phyloP scores from a whole-genome alignment of 2,329 filamentous ascomycete genomes.

The Alternaria brassicae region DNA sequence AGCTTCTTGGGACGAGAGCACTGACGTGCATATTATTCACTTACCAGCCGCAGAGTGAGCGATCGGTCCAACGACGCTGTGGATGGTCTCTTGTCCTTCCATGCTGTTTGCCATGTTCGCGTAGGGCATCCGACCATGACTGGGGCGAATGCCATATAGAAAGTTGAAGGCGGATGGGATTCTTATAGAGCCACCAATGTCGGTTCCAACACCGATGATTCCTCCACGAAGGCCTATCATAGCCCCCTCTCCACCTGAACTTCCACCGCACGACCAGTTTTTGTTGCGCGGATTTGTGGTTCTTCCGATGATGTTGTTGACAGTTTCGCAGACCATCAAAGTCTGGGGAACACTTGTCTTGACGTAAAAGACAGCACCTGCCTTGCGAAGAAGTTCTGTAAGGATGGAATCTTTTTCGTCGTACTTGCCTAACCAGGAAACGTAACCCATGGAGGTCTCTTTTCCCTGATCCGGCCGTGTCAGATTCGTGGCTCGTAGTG shows the following conservation, averaged over 20 bases:
- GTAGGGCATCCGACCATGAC: slow-evolving; percentile 47
- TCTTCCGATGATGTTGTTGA: slow-evolving; percentile 58
- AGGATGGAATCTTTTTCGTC: neutral
- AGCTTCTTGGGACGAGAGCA: neutral
- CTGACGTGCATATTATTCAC: neutral
- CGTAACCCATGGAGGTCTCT: slow-evolving; percentile 61
- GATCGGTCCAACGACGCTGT: slow-evolving; percentile 65
- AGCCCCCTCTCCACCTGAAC: slow-evolving; percentile 65
- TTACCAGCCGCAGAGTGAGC: slow-evolving; percentile 17
- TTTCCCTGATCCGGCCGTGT: slow-evolving; percentile 31
- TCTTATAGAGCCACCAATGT: slow-evolving; percentile 62
- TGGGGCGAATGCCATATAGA: slow-evolving; percentile 61
- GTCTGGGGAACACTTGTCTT: slow-evolving; percentile 64
- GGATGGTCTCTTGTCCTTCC: slow-evolving; percentile 66
- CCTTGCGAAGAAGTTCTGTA: neutral
- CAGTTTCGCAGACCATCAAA: slow-evolving; percentile 62
- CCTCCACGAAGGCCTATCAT: slow-evolving; percentile 60
- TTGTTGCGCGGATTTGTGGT: slow-evolving; percentile 64
- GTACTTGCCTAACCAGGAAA: slow-evolving; percentile 51
- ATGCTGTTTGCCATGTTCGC: slow-evolving; percentile 59
- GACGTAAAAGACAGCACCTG: slow-evolving; percentile 57
- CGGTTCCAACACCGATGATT: slow-evolving; percentile 63
- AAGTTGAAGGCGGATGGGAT: slow-evolving; percentile 65
- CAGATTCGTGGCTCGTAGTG: neutral
- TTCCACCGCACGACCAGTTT: slow-evolving; percentile 60